Base-by-base conservation (phyloP, 352 stramenopile genomes). In the Pilasporangium apinafurcum region DNA sequence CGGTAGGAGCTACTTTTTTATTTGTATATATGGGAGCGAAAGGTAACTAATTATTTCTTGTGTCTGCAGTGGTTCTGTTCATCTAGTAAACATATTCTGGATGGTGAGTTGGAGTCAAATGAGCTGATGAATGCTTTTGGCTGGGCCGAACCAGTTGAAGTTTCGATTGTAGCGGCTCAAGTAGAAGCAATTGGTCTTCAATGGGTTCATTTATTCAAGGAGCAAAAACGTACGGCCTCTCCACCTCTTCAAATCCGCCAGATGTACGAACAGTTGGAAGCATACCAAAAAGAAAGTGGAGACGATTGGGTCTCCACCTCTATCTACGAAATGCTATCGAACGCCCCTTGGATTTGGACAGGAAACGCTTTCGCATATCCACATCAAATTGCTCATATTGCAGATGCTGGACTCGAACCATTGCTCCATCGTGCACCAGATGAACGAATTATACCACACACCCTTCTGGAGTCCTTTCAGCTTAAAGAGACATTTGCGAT, bases 311-410 rank as follows among this genome's bases (percentile, higher is more conserved):
- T 33, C 8, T 43, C 51, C 13, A 57, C 53, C 41, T 17, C 45
- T 14, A 41, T 72, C 30, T 59, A 69, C 49, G 36, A 66, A n/a
- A 63, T 62, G 14, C 37, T 91, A 8, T 43, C 44, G 24, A 60
- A 74, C 39, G 47, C 60, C 16, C 30, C 62, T 8, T 91, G 79
- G 79, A 66, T 91, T 21, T 91, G 79, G 76, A 89, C 76, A 6
- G 73, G 76, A 18, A 78, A 68, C 34, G 25, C 20, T 1, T 89
- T 88, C 64, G 60, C 52, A 9, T 63, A 59, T 2, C 51, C 75
- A 16, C 64, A 59, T 5, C 69, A 84, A 58, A 51, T 91, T 13
- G 79, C 79, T 18, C 45, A 71, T 10, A 43, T 76, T 24, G 53
- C 53, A 5, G 65, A 83, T 8, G 21, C 48, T 25, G 53, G 53